phyloP scores from a whole-genome alignment of 1,284 basidiomycete genomes.

The Heterobasidion irregulare region DNA sequence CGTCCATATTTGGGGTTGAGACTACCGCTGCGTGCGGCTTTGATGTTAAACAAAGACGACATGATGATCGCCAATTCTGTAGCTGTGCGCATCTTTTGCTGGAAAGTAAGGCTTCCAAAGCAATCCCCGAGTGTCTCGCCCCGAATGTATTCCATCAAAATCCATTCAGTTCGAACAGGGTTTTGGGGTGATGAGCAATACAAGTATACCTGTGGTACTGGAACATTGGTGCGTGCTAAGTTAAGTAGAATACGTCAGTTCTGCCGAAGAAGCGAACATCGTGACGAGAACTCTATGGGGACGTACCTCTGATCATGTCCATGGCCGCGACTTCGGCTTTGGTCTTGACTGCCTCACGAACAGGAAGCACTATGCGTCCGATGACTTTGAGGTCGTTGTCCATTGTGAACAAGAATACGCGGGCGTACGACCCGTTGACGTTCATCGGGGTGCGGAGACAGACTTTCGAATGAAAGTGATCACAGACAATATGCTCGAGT shows the following conservation, averaged over 20 bases:
- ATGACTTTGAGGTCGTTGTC: not conserved
- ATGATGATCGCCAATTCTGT: not conserved
- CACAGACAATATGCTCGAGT: not conserved
- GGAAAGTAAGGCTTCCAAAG: not conserved
- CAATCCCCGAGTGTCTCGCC: not conserved
- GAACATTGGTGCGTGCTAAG: not conserved
- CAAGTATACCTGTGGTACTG: not conserved
- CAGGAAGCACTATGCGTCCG: not conserved
- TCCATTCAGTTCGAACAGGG: not conserved
- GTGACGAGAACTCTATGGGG: not conserved
- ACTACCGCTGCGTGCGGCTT: not conserved
- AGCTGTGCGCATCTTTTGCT: not conserved
- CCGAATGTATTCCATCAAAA: not conserved
- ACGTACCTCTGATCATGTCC: not conserved
- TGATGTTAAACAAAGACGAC: not conserved
- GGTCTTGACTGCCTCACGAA: not conserved
- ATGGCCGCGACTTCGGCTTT: not conserved
- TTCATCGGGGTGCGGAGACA: not conserved
- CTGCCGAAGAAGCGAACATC: not conserved
- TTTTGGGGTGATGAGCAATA: not conserved
- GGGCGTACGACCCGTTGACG: not conserved
- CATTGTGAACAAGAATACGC: not conserved
- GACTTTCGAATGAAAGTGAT: not conserved
- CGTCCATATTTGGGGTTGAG: not conserved
- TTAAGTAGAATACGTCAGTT: not conserved